Percentiles rank a stretch among this genome's conserved stretches.
These are phyloP conservation scores for Ogataea haglerorum DNA, from an alignment of 805 yeast species.

Conservation along the genomic window DNA sequence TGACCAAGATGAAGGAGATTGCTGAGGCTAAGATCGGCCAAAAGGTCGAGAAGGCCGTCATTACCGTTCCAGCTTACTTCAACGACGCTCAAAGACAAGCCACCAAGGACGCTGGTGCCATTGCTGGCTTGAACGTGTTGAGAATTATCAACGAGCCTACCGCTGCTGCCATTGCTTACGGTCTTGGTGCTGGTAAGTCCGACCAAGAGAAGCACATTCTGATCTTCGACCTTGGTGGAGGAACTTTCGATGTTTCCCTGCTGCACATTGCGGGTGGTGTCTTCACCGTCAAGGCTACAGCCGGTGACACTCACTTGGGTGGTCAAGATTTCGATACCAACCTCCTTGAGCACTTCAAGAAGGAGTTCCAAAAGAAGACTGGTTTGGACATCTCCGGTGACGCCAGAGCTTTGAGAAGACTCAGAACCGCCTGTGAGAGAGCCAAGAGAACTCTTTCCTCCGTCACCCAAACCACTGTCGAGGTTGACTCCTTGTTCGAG, in stretches of 20 bases:
- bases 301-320: slow-evolving; percentile 82
- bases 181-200: slow-evolving; percentile 55
- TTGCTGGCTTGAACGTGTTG: slow-evolving; percentile 72
- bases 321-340: slow-evolving; percentile 83
- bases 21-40: slow-evolving; percentile 58
- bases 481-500: slow-evolving; percentile 91
- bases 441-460: slow-evolving; percentile 98
- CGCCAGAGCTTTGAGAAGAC: slow-evolving; percentile 98
- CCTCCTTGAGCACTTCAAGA: slow-evolving; percentile 83
- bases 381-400: slow-evolving; percentile 89
- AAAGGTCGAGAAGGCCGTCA: slow-evolving; percentile 65
- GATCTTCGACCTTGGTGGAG: slow-evolving; percentile 79
- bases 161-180: slow-evolving; percentile 83
- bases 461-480: slow-evolving; percentile 91
- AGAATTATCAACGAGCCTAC: slow-evolving; percentile 83
- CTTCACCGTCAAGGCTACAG: slow-evolving; percentile 77
- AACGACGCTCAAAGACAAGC: slow-evolving; percentile 82
- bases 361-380: slow-evolving; percentile 97
- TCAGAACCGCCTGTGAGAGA: slow-evolving; percentile 98
- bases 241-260: slow-evolving; percentile 79
- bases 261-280: slow-evolving; percentile 78
- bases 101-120: slow-evolving; percentile 72
- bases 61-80: slow-evolving; percentile 83
- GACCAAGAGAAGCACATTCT: slow-evolving; percentile 57
- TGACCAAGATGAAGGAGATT: slow-evolving; percentile 60